Evolutionary conservation across 2,329 filamentous ascomycete genomes (phyloP), one percentile per base, ranked within the genome.

Genomic region (Didymella pinodella): DNA sequence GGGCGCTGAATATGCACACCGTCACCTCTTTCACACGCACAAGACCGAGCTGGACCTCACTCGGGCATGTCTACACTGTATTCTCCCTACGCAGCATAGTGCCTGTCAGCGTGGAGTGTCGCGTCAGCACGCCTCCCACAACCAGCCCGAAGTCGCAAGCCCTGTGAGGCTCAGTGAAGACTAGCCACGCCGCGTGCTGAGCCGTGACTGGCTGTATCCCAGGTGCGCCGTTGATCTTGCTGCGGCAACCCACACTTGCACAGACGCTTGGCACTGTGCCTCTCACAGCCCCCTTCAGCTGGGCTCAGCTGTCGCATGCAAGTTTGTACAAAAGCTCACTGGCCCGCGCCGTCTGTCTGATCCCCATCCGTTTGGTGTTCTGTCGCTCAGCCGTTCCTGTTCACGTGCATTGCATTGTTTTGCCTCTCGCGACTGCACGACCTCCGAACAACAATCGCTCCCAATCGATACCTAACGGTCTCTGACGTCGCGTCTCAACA

Each of bases 81-180:
- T 26, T 28, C 49, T 52, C 63, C 53, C 38, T 43, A 61, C 49
- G 49, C 46, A 60, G 64, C 45, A 55, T 46, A 62, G 60, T 38
- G 59, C 16, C 29, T n/a, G 56, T 54, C 50, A 50, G 56, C 41
- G 50, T 51, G 40, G 50, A 50, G 40, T 32, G 41, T 54, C 46
- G 46, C 58, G 63, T 64, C 61, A 65, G 65, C 63, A 56, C 49
- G 45, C 47, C 50, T 54, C 32, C 41, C 56, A 43, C 40, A 47
- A 26, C 50, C 50, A 51, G 50, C 50, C 56, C 56, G 56, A 59
- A 50, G 51, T 63, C 61, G 61, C 62, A 66, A 66, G 63, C 64
- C 58, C 57, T 57, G 49, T 67, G 64, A 68, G 65, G 65, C 65
- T 67, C 46, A 59, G 61, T 68, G 61, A 62, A 50, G 44, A 44